Evolutionary conservation across 176 grass and related monocot genomes (phyloP), one percentile per base, ranked within the genome.

Genomic region (Leersia perrieri): DNA sequence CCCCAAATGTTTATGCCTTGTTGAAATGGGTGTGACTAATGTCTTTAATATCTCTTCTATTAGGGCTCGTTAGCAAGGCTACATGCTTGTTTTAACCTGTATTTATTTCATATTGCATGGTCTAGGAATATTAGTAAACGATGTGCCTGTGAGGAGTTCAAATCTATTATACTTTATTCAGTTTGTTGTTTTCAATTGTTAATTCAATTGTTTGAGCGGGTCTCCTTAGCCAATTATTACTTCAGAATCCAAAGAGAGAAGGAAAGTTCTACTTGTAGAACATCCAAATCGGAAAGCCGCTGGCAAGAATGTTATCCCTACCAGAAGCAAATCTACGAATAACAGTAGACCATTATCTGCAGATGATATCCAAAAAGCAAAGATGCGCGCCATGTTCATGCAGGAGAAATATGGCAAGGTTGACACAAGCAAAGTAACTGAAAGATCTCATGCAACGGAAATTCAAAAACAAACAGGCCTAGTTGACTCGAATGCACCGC

Each of bases 351-450:
- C 96, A 5, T 80, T 99, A 63, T 99, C 92, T 83, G 90, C 96
- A 60, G 96, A 99, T 86, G 96, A 99, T 87, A 99, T 99, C 57
- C 96, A 99, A 64, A 99, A 99, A 47, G 96, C 96, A 80, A 99
- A 99, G 83, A 86, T 91, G 88, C 92, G 96, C 60, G 96, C 96
- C n/a, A 93, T 94, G 82, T 99, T 91, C 70, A 93, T 95, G 92
- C 86, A 91, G 78, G 82, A 95, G 80, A 99, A 99, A 72, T 87
- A 93, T 88, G 92, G 92, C 70, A 97, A 97, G 82, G 45, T 85
- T 83, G 86, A 88, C 53, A 60, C 82, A 42, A 74, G 38, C 32
- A 93, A 88, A 80, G 70, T 61, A 38, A 86, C 60, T 63, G 85
- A 82, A 42, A 90, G 89, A 72, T 63, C 67, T 22, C 82, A 84